A percentile compares a stretch with the other conserved stretches of the same genome.
These are phyloP conservation scores for Phytophthora pistaciae DNA, from an alignment of 352 stramenopile species.

Conservation along the genomic window DNA sequence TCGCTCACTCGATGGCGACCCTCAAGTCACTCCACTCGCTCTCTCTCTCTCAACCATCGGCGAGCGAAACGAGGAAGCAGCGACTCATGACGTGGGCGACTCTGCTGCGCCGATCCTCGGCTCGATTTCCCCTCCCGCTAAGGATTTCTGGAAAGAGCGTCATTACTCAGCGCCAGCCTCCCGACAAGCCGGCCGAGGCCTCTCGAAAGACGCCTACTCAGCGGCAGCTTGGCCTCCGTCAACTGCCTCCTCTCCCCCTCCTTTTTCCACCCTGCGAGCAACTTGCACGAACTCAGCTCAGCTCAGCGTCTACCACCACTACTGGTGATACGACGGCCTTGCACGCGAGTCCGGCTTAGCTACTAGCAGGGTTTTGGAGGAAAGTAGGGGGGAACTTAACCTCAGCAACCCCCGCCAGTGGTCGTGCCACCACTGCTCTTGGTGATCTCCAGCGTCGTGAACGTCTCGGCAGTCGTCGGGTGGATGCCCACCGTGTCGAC, in stretches of 20 bases:
- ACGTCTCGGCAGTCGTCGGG: conserved; percentile 96
- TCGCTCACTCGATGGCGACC: not conserved
- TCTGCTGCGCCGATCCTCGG: conserved; percentile 54
- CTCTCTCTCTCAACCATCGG: not conserved
- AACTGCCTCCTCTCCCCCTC: conserved; percentile 36
- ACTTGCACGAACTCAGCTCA: not conserved
- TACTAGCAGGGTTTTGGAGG: conserved; percentile 38
- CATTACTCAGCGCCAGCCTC: conserved; percentile 59
- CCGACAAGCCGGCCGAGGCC: conserved; percentile 16
- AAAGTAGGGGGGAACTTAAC: conserved; percentile 85
- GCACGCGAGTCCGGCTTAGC: conserved; percentile 16
- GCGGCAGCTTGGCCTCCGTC: conserved; percentile 33
- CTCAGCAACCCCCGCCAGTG: conserved; percentile 97
- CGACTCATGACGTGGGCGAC: conserved; percentile 30
- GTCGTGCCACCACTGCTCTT: conserved; percentile 95
- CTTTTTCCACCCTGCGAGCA: conserved; percentile 37
- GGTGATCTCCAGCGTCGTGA: conserved; percentile 95
- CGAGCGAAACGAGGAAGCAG: conserved; percentile 31
- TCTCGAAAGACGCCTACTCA: not conserved
- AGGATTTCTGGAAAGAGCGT: conserved; percentile 85
- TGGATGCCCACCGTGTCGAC: conserved; percentile 96
- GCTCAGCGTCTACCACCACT: not conserved
- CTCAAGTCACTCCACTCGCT: not conserved
- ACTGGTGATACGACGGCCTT: conserved; percentile 1
- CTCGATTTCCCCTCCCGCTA: conserved; percentile 74